Conservation (phyloP, 345 rosid genomes). For the Citrus hindsii region DNA sequence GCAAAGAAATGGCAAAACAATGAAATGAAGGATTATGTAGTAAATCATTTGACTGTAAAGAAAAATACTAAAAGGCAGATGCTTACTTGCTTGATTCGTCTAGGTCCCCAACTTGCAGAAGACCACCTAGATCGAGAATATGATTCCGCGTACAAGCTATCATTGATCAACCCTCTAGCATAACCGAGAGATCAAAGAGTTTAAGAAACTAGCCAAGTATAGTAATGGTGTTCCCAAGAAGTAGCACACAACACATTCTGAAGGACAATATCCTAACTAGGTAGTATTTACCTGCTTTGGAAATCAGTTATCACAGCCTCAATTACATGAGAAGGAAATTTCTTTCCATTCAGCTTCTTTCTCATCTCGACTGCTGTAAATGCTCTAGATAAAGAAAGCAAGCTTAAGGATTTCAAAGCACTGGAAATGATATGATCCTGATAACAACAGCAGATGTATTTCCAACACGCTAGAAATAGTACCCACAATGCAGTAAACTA, state of each 20-base stretch:
- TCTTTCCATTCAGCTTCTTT: conserved; percentile 72
- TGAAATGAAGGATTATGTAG: neutral
- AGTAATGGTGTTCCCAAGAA: neutral
- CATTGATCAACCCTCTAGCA: conserved; percentile 75
- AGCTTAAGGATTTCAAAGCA: neutral
- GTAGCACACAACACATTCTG: neutral
- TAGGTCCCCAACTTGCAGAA: conserved; percentile 85
- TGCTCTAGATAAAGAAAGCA: conserved; percentile 40
- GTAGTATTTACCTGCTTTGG: conserved; percentile 43
- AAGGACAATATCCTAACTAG: neutral
- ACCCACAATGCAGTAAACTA: neutral
- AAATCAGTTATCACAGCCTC: conserved; percentile 53
- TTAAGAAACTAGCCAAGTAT: neutral
- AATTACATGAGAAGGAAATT: conserved; percentile 39
- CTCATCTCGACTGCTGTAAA: conserved; percentile 62
- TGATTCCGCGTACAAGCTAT: conserved; percentile 72
- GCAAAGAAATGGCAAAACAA: neutral
- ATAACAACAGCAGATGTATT: neutral
- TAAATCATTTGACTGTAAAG: neutral
- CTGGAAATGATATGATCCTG: neutral
- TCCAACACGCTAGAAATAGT: neutral
- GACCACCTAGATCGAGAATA: conserved; percentile 79
- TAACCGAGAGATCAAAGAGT: conserved; percentile 13
- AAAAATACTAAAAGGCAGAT: neutral
- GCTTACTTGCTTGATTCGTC: conserved; percentile 82